These are phyloP conservation scores for Tardiomyces blankii DNA, from an alignment of 1,139 yeast species.

Conservation along the genomic window DNA sequence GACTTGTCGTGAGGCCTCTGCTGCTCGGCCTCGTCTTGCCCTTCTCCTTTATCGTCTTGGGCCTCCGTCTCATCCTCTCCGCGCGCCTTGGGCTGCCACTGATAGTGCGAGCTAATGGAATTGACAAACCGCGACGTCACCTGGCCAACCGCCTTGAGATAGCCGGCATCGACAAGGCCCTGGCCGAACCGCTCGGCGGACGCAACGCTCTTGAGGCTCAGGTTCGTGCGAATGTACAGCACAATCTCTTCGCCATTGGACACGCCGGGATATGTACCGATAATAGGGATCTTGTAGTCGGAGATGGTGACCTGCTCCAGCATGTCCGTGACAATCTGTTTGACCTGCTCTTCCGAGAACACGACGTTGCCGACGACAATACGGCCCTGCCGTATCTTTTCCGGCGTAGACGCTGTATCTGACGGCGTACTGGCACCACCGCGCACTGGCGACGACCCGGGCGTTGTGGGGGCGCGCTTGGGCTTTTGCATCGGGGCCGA, in stretches of 20 bases:
- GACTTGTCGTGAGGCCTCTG: neutral
- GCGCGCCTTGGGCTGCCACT: constrained; percentile 55
- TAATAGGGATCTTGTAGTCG: constrained; percentile 40
- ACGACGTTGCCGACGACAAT: constrained; percentile 26
- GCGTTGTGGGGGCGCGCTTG: neutral
- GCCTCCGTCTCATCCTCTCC: constrained; percentile 5
- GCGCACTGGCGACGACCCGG: neutral
- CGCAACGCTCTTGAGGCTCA: constrained; percentile 35
- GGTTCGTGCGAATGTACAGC: constrained; percentile 39
- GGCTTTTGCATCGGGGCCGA: neutral
- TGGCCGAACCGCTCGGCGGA: constrained; percentile 68
- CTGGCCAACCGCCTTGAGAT: constrained; percentile 46
- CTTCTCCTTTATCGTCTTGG: neutral
- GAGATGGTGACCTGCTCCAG: constrained; percentile 31
- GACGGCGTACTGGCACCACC: too few species aligned
- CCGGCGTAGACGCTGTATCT: neutral
- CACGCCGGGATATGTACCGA: constrained; percentile 51
- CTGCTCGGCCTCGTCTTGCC: constrained; percentile 1
- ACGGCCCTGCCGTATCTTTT: constrained; percentile 5
- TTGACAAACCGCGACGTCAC: constrained; percentile 51
- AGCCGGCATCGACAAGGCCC: constrained; percentile 51
- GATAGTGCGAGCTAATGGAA: constrained; percentile 58
- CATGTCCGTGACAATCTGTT: constrained; percentile 32
- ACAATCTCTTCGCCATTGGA: constrained; percentile 51
- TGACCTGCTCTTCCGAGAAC: constrained; percentile 27